These are phyloP conservation scores for Coleophoma crateriformis DNA, from an alignment of 2,329 filamentous ascomycete genomes.

Conservation along the genomic window DNA sequence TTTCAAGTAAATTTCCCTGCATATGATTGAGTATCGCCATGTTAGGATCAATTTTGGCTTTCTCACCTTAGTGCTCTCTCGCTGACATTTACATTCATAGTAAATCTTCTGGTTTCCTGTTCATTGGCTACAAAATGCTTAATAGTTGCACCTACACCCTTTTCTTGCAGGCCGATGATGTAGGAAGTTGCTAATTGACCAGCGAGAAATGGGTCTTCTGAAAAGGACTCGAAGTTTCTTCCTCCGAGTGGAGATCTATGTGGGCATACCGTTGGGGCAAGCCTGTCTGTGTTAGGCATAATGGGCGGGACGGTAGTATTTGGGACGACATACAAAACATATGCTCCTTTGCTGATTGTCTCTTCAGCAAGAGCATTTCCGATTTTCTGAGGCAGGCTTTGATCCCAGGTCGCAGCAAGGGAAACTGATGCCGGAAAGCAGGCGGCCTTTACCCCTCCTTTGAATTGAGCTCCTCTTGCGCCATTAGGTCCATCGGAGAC, in stretches of 20 bases:
- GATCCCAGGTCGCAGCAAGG: too few relatives aligned
- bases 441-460: too few relatives aligned
- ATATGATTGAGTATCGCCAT: not conserved
- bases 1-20: conserved; percentile 50
- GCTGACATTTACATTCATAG: conserved; percentile 47
- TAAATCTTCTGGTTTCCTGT: conserved; percentile 52
- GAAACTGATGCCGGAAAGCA: too few relatives aligned
- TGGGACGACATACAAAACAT: too few relatives aligned
- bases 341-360: too few relatives aligned
- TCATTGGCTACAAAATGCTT: conserved; percentile 61
- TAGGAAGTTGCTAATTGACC: conserved; percentile 47
- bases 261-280: conserved; percentile 60
- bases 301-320: too few relatives aligned
- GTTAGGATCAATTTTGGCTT: too few relatives aligned
- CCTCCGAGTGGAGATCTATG: conserved; percentile 53
- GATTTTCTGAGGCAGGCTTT: too few relatives aligned
- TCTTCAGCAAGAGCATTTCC: too few relatives aligned
- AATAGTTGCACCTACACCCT: conserved; percentile 45
- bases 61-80: conserved; percentile 38
- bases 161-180: conserved; percentile 35
- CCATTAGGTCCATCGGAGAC: too few relatives aligned
- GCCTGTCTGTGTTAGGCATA: conserved; percentile 43
- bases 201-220: conserved; percentile 52
- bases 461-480: too few relatives aligned
- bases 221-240: conserved; percentile 53